Conservation (phyloP, 331 rosid species). For the Pyracantha coccinea region DNA sequence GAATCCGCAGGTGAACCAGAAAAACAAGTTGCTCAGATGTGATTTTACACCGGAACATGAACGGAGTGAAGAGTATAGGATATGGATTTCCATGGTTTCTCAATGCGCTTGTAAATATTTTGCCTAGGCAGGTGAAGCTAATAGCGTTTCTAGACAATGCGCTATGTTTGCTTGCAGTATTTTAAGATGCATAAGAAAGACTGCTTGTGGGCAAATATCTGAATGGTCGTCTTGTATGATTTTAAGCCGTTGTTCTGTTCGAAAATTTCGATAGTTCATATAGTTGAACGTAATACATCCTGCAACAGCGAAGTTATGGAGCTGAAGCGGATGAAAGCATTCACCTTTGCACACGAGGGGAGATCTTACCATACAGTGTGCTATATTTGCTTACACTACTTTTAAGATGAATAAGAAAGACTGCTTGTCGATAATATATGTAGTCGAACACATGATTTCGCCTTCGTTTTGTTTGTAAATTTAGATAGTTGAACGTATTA, state of each 20-base stretch:
- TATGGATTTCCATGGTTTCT: slow-evolving; percentile 18
- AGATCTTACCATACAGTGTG: too few relatives aligned
- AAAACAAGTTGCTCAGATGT: slow-evolving; percentile 52
- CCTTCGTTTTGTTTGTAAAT: too few relatives aligned
- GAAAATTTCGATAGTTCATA: not conserved
- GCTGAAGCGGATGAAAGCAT: too few relatives aligned
- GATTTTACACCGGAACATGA: slow-evolving; percentile 1
- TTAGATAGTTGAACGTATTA: too few relatives aligned
- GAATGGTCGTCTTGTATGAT: not conserved
- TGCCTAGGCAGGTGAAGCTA: not conserved
- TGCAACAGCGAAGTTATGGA: not conserved
- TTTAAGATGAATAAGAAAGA: too few relatives aligned
- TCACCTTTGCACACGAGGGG: too few relatives aligned
- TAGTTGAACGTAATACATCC: not conserved
- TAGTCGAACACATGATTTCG: too few relatives aligned
- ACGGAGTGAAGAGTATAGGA: not conserved
- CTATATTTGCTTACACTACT: too few relatives aligned
- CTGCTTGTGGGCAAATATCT: not conserved
- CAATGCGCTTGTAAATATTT: slow-evolving; percentile 11
- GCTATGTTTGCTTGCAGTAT: not conserved
- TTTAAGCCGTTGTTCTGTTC: not conserved
- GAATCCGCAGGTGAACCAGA: slow-evolving; percentile 22
- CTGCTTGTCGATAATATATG: too few relatives aligned
- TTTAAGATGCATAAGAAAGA: not conserved
- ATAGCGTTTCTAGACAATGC: not conserved